Conservation (phyloP, 805 yeast species). For the Candida ovalis region DNA sequence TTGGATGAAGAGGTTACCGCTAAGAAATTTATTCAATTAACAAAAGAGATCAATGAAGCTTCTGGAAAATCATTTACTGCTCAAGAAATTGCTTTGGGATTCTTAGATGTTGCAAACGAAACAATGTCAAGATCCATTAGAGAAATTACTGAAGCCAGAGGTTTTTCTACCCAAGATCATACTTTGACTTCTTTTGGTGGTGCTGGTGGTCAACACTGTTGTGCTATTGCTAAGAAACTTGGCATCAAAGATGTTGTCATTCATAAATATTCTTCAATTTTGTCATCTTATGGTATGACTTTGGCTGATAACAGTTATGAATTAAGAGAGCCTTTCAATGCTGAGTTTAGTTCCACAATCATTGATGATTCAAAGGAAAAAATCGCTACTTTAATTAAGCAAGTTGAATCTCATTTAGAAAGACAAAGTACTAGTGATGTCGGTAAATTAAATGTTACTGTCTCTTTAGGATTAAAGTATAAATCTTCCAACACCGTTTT, state of each 20-base stretch:
- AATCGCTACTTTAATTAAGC: constrained; percentile 31
- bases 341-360: constrained; percentile 2
- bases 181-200: constrained; percentile 47
- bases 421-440: constrained; percentile 44
- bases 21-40: constrained; percentile 34
- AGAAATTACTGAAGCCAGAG: constrained; percentile 43
- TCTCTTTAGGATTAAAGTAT: constrained; percentile 31
- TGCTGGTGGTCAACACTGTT: constrained; percentile 47
- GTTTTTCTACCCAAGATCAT: constrained; percentile 40
- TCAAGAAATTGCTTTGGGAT: constrained; percentile 43
- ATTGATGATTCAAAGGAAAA: constrained; percentile 28
- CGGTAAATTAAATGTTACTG: constrained; percentile 73
- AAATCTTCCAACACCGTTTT: constrained; percentile 42
- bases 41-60: constrained; percentile 36
- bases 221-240: constrained; percentile 39
- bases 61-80: constrained; percentile 32
- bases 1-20: constrained; percentile 34
- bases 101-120: constrained; percentile 42
- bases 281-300: constrained; percentile 46
- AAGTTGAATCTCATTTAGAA: constrained; percentile 39
- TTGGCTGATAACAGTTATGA: constrained; percentile 31
- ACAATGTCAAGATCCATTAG: constrained; percentile 47
- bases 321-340: constrained; percentile 10
- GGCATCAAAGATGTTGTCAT: constrained; percentile 39
- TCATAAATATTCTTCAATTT: constrained; percentile 44